These are phyloP conservation scores for Bruguiera parviflora DNA, from an alignment of 345 rosid species.

Conservation along the genomic window DNA sequence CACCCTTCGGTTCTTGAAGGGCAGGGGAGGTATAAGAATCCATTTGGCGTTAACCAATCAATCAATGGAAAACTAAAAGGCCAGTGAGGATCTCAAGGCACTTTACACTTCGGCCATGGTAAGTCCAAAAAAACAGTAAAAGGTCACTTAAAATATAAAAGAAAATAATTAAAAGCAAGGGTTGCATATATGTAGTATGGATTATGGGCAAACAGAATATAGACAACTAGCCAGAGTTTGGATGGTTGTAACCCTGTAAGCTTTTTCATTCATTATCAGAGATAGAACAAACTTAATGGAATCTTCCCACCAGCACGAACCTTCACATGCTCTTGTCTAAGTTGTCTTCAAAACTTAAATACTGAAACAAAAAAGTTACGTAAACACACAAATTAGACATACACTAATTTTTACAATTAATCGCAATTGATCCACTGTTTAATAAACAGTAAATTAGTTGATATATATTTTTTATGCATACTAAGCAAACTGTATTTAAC, in stretches of 20 bases:
- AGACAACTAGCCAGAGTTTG: conserved; percentile 25
- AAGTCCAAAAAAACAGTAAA: too few species aligned
- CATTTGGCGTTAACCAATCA: too few species aligned
- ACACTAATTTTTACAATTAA: too few species aligned
- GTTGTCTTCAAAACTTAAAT: conserved; percentile 7
- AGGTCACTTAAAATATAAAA: too few species aligned
- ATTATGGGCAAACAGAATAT: conserved; percentile 33
- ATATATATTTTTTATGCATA: too few species aligned
- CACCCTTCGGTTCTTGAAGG: conserved; percentile 7
- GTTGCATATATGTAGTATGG: not conserved
- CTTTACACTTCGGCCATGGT: too few species aligned
- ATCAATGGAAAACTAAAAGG: too few species aligned
- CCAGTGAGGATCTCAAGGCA: too few species aligned
- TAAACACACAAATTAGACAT: too few species aligned
- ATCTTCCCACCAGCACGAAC: conserved; percentile 28
- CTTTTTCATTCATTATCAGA: conserved; percentile 26
- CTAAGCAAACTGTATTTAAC: too few species aligned
- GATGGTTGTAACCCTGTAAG: conserved; percentile 21
- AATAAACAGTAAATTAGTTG: too few species aligned
- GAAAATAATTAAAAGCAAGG: not conserved
- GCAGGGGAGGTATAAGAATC: not conserved
- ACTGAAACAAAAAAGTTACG: not conserved
- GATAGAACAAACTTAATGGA: conserved; percentile 20
- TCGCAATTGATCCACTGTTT: too few species aligned
- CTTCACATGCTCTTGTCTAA: conserved; percentile 27